Conservation (phyloP, 305 asterid species). For the Fraxinus sp. region DNA sequence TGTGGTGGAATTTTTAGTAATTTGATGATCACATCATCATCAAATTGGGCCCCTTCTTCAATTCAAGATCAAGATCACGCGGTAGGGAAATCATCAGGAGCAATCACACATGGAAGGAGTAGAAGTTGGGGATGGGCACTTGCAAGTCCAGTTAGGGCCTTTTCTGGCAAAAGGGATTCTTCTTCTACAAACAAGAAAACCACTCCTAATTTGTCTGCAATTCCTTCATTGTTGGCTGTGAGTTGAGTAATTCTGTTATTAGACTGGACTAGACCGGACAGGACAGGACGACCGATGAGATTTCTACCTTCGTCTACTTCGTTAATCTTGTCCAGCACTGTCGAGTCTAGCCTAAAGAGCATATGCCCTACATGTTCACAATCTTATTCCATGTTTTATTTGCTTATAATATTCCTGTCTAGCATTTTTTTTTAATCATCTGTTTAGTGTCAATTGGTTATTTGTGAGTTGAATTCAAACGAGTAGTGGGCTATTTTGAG, state of each 20-base stretch:
- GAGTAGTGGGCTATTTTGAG: neutral
- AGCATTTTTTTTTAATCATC: neutral
- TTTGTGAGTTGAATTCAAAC: neutral
- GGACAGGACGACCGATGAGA: neutral
- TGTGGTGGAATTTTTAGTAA: conserved; percentile 77
- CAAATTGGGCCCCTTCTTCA: conserved; percentile 58
- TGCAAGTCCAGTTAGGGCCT: conserved; percentile 93
- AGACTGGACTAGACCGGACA: neutral
- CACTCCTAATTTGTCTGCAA: conserved; percentile 71
- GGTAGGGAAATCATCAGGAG: conserved; percentile 38
- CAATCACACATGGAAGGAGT: conserved; percentile 68
- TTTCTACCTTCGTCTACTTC: neutral
- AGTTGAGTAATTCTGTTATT: conserved; percentile 13
- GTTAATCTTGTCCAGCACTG: neutral
- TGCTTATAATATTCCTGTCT: neutral
- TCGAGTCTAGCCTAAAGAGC: neutral
- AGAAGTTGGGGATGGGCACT: conserved; percentile 96
- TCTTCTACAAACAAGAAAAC: conserved; percentile 45
- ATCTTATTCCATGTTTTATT: neutral
- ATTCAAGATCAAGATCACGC: conserved; percentile 27
- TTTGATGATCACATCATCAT: conserved; percentile 31
- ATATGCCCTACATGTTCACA: neutral
- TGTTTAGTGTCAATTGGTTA: neutral
- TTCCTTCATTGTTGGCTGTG: conserved; percentile 79
- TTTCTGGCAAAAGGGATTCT: conserved; percentile 52